phyloP scores from a whole-genome alignment of 2,329 filamentous ascomycete species.

The Pestalotiopsis sp. region DNA sequence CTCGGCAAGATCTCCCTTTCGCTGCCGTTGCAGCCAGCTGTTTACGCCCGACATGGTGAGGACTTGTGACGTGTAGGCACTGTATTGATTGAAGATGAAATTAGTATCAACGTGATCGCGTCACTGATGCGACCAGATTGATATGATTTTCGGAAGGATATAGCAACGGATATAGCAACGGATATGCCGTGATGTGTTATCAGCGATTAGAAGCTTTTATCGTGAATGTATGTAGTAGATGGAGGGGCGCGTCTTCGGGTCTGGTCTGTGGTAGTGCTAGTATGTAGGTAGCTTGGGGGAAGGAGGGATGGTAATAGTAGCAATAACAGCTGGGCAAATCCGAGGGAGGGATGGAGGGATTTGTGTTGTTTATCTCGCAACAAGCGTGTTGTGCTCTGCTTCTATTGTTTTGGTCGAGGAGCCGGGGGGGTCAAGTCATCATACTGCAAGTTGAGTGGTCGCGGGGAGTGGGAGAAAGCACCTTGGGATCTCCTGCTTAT shows the following conservation, averaged over 20 bases:
- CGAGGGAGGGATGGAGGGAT: background rate
- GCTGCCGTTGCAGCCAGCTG: constrained; percentile 77
- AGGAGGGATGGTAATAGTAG: background rate
- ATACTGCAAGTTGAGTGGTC: background rate
- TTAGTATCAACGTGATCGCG: constrained; percentile 31
- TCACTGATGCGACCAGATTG: constrained; percentile 31
- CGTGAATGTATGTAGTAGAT: constrained; percentile 13
- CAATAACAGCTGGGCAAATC: background rate
- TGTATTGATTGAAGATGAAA: constrained; percentile 12
- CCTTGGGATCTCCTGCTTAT: background rate
- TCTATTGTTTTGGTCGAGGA: background rate
- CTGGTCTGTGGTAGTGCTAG: background rate
- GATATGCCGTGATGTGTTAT: constrained; percentile 20
- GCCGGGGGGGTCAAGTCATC: background rate
- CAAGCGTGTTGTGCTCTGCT: background rate
- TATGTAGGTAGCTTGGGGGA: background rate
- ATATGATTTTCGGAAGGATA: constrained; percentile 20
- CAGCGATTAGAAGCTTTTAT: constrained; percentile 3
- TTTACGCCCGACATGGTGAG: constrained; percentile 62
- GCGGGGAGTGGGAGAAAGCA: background rate
- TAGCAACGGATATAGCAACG: constrained; percentile 15
- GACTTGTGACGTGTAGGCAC: constrained; percentile 19
- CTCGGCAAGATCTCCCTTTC: constrained; percentile 77
- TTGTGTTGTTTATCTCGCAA: background rate
- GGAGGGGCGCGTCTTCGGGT: constrained; percentile 16